Evolutionary conservation across 2,329 filamentous ascomycete genomes (phyloP).

Genomic region (Diaporthe caulivora): DNA sequence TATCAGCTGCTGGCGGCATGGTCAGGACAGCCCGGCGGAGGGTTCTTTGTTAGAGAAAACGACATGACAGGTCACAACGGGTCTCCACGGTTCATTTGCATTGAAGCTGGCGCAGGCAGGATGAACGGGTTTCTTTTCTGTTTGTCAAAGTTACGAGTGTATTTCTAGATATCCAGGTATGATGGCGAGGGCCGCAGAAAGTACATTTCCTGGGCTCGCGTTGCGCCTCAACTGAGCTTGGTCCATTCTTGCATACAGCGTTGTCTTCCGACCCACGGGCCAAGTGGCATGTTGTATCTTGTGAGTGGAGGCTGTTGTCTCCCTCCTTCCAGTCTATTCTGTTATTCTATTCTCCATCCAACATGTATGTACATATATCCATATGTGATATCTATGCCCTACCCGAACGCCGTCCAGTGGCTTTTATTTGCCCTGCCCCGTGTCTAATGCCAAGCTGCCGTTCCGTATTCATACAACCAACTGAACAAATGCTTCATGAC

Average conservation of each 20-base stretch:
- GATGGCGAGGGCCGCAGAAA: slow-evolving; percentile 21
- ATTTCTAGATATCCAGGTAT: slow-evolving; percentile 36
- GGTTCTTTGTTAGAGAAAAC: neutral
- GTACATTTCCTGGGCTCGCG: neutral
- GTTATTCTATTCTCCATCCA: slow-evolving; percentile 2
- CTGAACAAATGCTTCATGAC: slow-evolving; percentile 15
- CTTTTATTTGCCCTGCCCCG: slow-evolving; percentile 14
- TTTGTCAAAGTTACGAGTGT: slow-evolving; percentile 26
- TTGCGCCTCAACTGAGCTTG: neutral
- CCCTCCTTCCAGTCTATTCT: slow-evolving; percentile 12
- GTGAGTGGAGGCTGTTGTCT: slow-evolving; percentile 20
- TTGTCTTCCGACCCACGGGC: neutral
- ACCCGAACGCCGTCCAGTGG: slow-evolving; percentile 36
- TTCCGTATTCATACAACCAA: slow-evolving; percentile 38
- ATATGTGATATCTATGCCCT: slow-evolving; percentile 33
- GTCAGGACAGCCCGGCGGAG: neutral
- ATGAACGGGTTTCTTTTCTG: slow-evolving; percentile 23
- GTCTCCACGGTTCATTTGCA: slow-evolving; percentile 34
- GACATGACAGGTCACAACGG: slow-evolving; percentile 13
- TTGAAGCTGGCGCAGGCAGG: slow-evolving; percentile 38
- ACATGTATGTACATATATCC: slow-evolving; percentile 25
- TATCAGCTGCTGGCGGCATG: neutral
- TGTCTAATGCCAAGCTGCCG: slow-evolving; percentile 37
- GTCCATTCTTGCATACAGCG: neutral
- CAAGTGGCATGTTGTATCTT: neutral